These are phyloP conservation scores for Juglanconis oblonga DNA, from an alignment of 2,329 filamentous ascomycete genomes.

Conservation along the genomic window DNA sequence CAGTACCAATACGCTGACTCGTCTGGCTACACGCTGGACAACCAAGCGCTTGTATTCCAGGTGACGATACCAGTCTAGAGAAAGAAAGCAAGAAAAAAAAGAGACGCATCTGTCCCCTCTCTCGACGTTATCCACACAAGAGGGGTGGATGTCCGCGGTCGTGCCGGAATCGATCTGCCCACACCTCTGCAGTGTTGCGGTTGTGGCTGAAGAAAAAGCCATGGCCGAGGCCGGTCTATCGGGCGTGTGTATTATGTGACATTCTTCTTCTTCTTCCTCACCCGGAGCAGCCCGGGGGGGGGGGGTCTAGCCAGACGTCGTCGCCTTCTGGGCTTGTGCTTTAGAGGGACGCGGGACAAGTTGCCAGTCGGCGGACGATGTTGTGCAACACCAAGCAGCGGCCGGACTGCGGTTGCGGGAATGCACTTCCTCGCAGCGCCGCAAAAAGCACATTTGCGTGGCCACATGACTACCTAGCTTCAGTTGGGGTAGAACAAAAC, in stretches of 20 bases:
- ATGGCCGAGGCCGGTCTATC: neutral
- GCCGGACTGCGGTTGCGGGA: neutral
- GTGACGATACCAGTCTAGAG: constrained; percentile 35
- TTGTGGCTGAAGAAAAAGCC: neutral
- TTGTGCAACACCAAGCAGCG: neutral
- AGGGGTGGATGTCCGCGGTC: neutral
- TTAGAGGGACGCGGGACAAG: neutral
- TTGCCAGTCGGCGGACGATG: neutral
- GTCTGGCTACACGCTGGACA: constrained; percentile 56
- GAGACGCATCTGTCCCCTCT: neutral
- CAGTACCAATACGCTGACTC: constrained; percentile 53
- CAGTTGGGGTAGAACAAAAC: neutral
- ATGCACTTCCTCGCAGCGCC: neutral
- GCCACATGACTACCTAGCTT: neutral
- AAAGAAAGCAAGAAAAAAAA: neutral
- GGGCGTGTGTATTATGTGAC: neutral
- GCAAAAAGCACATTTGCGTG: neutral
- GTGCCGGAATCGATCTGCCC: neutral
- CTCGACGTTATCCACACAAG: neutral
- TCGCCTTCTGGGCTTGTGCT: no score
- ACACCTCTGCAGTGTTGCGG: neutral
- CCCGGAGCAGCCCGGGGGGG: neutral
- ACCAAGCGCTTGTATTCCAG: constrained; percentile 62
- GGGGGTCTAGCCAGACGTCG: neutral
- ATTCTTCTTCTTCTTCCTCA: neutral